Evolutionary conservation across 164 flowering plant species (phyloP), one percentile per base, ranked within the genome.

Genomic region (Amborella trichopoda): DNA sequence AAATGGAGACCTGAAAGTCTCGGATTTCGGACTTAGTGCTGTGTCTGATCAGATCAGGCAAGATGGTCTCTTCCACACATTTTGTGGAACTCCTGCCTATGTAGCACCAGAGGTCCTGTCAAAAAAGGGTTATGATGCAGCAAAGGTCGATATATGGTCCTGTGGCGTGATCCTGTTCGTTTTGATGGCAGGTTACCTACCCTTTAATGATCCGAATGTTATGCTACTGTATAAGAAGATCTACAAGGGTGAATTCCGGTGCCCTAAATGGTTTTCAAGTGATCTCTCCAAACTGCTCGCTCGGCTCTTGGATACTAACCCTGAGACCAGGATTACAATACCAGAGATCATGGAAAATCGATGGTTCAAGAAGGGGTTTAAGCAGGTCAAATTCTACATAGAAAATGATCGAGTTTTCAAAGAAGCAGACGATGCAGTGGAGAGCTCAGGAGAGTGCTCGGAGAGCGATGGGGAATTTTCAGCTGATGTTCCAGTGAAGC

Each of bases 211-310:
- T 44, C 69, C 56, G 46, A 68, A 68, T 37, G 33, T 68, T 37
- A 60, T 68, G 72, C 43, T 48, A n/a, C 56, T 68, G 67, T 68
- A 68, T 26, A 54, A 43, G 50, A 68, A 64, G 64, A 68, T 68
- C 49, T 64, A 68, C 49, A 61, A 50, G 16, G 72, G 72, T 18
- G 66, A 64, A 25, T 68, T 68, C 44, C 47, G 72, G 21, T 68
- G 69, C 48, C 66, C 72, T 9, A 24, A 66, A n/a, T 68, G 72
- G 72, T 68, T 61, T 42, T 55, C 65, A 0, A 13, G 37, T 2
- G 64, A 60, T 9, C 58, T 60, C 20, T 25, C 26, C 6, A 43
- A 50, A 3, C 54, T 61, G 19, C 56, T 61, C 12, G 14, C 33
- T 21, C 65, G 65, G 17, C 56, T 61, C 6, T 56, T 61, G 1